These are phyloP conservation scores for Albugo candida DNA, from an alignment of 352 stramenopile genomes.

Conservation along the genomic window DNA sequence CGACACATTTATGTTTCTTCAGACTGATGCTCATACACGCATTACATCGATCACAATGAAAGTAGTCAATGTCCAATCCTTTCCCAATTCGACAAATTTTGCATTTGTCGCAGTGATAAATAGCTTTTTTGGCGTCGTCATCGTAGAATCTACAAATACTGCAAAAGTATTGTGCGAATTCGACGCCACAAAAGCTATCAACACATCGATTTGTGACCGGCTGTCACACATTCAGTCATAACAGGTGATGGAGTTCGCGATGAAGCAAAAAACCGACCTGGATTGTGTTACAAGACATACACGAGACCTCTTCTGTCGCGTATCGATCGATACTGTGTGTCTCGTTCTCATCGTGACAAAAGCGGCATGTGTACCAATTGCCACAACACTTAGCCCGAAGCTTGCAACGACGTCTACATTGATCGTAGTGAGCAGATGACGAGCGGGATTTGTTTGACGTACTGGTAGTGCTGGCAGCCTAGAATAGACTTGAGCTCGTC, in stretches of 20 bases:
- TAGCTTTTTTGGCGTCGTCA: slow-evolving; percentile 80
- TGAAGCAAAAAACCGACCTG: slow-evolving; percentile 23
- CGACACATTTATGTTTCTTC: slow-evolving; percentile 86
- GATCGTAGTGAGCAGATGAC: not conserved
- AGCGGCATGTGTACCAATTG: slow-evolving; percentile 77
- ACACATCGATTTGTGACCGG: slow-evolving; percentile 31
- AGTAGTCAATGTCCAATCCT: slow-evolving; percentile 92
- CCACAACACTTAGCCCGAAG: slow-evolving; percentile 74
- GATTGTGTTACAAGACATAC: slow-evolving; percentile 79
- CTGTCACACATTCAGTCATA: slow-evolving; percentile 32
- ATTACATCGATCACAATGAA: slow-evolving; percentile 97
- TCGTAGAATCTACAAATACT: slow-evolving; percentile 92
- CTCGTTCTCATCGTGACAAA: slow-evolving; percentile 78
- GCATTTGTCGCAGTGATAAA: slow-evolving; percentile 97
- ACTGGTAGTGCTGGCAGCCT: slow-evolving; percentile 51
- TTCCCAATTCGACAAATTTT: slow-evolving; percentile 90
- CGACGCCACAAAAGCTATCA: slow-evolving; percentile 37
- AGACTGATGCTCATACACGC: slow-evolving; percentile 88
- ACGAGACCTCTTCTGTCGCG: slow-evolving; percentile 85
- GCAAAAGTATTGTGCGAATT: slow-evolving; percentile 89
- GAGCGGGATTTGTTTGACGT: slow-evolving; percentile 5
- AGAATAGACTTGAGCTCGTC: not conserved
- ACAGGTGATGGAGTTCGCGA: slow-evolving; percentile 20
- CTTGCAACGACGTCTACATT: slow-evolving; percentile 42
- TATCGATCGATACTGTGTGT: slow-evolving; percentile 88